These are phyloP conservation scores for Malus sylvestris DNA, from an alignment of 306 rosid genomes.

Conservation along the genomic window DNA sequence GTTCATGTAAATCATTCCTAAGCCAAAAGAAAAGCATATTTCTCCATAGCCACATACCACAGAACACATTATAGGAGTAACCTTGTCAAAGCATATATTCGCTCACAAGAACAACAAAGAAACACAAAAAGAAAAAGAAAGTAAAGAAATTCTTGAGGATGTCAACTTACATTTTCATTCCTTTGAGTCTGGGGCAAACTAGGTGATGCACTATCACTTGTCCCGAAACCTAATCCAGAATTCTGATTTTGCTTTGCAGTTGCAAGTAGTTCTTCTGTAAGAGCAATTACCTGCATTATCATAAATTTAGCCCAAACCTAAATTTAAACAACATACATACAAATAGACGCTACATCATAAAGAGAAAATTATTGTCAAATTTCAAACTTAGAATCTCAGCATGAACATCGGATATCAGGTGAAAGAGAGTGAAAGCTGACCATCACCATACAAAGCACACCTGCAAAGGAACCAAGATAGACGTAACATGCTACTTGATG, in stretches of 20 bases:
- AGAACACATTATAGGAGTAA: background rate
- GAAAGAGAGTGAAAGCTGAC: constrained; percentile 54
- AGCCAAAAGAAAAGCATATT: background rate
- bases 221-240: constrained; percentile 33
- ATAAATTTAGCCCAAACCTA: constrained; percentile 42
- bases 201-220: constrained; percentile 36
- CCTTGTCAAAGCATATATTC: background rate
- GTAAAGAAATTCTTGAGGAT: background rate
- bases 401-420: constrained; percentile 70
- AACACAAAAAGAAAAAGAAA: background rate
- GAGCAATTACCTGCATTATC: constrained; percentile 69
- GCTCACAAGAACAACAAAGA: background rate
- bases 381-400: constrained; percentile 68
- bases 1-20: background rate
- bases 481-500: constrained; percentile 65
- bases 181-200: constrained; percentile 31
- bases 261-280: constrained; percentile 84
- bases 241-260: constrained; percentile 77
- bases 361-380: constrained; percentile 38
- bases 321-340: constrained; percentile 18
- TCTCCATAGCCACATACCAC: background rate
- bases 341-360: constrained; percentile 16
- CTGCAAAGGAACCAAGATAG: constrained; percentile 92
- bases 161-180: constrained; percentile 36
- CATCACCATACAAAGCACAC: constrained; percentile 70